Base-by-base conservation (phyloP, 2,329 filamentous ascomycete species). In the Orbilia oligospora region DNA sequence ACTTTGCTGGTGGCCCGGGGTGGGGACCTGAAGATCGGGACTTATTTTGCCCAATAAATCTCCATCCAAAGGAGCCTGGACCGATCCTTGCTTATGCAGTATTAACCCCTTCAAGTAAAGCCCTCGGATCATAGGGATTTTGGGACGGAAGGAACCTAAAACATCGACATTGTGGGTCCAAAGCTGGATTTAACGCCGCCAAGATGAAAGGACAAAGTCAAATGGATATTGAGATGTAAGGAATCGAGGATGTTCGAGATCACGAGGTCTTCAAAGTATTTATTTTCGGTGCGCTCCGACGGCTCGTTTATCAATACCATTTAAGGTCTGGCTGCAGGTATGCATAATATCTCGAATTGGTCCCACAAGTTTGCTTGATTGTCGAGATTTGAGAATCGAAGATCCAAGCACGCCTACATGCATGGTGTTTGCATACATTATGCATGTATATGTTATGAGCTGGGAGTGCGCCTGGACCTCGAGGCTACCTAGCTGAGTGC, bases 141-240 rank as follows among this genome's bases (percentile, higher is more conserved):
- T 6, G 53, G 51, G 53, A 58, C 53, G 53, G 53, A 58, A 36
- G 53, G 30, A 58, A 30, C 53, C 30, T 58, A 58, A 58, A 38
- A 14, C 16, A 4, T 58, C 30, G n/a, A 10, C n/a, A 58, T 55
- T 33, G 24, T 55, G 51, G 51, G 10, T 6, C 51, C 14, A 16
- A 55, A 3, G 27, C 10, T 18, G 24, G 12, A 55, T 18, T 33
- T 9, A 5, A 55, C 24, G 24, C 53, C 14, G 53, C 53, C 53
- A 58, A 58, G 51, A 14, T 55, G 24, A n/a, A 55, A 53, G 27
- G 8, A 14, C 49, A 22, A 53, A 53, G 18, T 6, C 22, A 22
- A 44, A 44, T 4, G 14, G 38, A 44, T 44, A 44, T 44, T 16
- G 38, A 5, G 38, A 44, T 30, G 33, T 12, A 27, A n/a, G 27